phyloP scores from a whole-genome alignment of 2,329 filamentous ascomycete genomes.

The Epichloe festucae region DNA sequence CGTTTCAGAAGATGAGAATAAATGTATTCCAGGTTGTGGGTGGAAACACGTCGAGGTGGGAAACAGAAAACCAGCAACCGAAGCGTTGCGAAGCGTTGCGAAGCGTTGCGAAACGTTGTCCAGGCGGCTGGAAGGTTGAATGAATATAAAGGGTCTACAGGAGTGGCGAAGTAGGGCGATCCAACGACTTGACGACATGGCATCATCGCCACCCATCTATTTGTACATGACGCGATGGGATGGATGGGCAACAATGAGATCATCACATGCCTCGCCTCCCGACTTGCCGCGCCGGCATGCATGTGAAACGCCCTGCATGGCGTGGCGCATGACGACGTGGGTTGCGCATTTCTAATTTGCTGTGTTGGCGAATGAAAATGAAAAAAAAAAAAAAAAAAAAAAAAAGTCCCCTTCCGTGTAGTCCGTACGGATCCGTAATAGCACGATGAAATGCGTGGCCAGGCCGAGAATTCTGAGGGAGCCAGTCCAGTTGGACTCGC shows the following conservation, averaged over 20 bases:
- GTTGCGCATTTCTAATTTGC: background rate
- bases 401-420: background rate
- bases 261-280: background rate
- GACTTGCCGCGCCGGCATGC: background rate
- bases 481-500: background rate
- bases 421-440: no score
- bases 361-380: background rate
- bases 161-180: no score
- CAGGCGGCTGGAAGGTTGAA: no score
- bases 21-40: no score
- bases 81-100: no score
- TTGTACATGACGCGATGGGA: background rate
- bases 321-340: background rate
- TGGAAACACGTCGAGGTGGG: no score
- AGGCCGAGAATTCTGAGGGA: background rate
- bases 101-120: no score
- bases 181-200: background rate
- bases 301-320: constrained; percentile 1
- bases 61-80: no score
- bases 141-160: no score
- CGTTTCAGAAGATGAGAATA: no score
- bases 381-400: no score
- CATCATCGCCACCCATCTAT: background rate
- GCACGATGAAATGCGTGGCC: background rate
- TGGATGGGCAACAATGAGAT: background rate